Conservation (phyloP, 495 filamentous ascomycete genomes). For the Penicillium daleae region DNA sequence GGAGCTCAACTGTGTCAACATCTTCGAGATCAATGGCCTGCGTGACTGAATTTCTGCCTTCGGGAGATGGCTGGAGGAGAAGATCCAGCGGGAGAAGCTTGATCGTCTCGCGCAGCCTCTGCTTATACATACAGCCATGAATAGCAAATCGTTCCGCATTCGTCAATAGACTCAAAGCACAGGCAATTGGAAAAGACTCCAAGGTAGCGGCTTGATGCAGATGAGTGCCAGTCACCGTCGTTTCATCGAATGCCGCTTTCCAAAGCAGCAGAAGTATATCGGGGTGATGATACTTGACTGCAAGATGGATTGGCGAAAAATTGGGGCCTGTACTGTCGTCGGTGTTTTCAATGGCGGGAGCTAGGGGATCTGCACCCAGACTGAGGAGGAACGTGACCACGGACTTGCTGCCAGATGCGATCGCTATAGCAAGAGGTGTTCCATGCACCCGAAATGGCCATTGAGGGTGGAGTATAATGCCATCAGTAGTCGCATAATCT, state of each 20-base stretch:
- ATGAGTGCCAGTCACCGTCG: background rate
- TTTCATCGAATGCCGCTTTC: conserved; percentile 10
- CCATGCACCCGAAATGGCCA: conserved; percentile 32
- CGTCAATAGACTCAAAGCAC: conserved; percentile 25
- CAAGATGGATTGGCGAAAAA: conserved; percentile 34
- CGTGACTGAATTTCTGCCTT: conserved; percentile 28
- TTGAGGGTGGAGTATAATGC: conserved; percentile 24
- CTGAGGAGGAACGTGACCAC: conserved; percentile 24
- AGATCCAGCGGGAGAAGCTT: conserved; percentile 7
- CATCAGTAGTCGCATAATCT: conserved; percentile 13
- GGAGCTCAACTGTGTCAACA: conserved; percentile 17
- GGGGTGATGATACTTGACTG: conserved; percentile 29
- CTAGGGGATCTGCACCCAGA: conserved; percentile 11
- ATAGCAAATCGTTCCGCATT: conserved; percentile 28
- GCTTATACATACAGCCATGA: conserved; percentile 16
- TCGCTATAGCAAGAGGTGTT: conserved; percentile 31
- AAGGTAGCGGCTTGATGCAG: background rate
- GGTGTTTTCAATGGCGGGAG: background rate
- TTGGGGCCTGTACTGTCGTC: conserved; percentile 12
- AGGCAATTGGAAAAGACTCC: conserved; percentile 17
- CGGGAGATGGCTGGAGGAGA: conserved; percentile 15
- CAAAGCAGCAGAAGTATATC: conserved; percentile 26
- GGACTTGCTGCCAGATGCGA: conserved; percentile 17
- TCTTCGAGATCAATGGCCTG: conserved; percentile 34
- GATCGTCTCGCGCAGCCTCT: conserved; percentile 11